Evolutionary conservation across 768 basidiomycete species (phyloP).

Genomic region (Amanita exitialis): DNA sequence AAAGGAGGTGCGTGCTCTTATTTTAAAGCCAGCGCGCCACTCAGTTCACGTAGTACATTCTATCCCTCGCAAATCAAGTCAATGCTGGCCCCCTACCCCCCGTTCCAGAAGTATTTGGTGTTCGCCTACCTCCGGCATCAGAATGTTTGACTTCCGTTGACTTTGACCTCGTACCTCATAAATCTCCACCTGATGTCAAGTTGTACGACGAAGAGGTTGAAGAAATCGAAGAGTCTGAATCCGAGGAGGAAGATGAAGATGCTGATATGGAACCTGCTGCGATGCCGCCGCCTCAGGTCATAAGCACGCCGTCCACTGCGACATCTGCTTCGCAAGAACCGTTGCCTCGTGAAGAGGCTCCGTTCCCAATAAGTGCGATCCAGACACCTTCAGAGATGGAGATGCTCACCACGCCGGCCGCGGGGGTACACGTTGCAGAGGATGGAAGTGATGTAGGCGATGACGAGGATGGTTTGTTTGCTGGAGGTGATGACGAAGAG

Average conservation of each 20-base stretch:
- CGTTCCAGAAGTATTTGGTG: slow-evolving; percentile 84
- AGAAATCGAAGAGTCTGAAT: slow-evolving; percentile 70
- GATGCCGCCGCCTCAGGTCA: slow-evolving; percentile 24
- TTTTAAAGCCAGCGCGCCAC: background rate
- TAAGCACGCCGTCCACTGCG: slow-evolving; percentile 15
- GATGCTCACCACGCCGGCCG: slow-evolving; percentile 41
- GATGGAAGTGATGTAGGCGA: slow-evolving; percentile 66
- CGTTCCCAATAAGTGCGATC: slow-evolving; percentile 50
- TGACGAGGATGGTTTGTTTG: slow-evolving; percentile 72
- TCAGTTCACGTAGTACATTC: slow-evolving; percentile 43
- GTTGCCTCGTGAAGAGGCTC: slow-evolving; percentile 33
- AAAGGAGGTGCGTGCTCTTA: slow-evolving; percentile 55
- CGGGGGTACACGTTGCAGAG: slow-evolving; percentile 28
- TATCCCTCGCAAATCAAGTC: slow-evolving; percentile 75
- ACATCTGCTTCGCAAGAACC: slow-evolving; percentile 25
- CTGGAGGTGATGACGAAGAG: slow-evolving; percentile 63
- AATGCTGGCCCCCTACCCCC: slow-evolving; percentile 73
- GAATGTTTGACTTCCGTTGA: slow-evolving; percentile 74
- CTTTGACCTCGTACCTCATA: slow-evolving; percentile 81
- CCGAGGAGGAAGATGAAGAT: slow-evolving; percentile 50
- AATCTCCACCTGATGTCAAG: slow-evolving; percentile 68
- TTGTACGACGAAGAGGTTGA: slow-evolving; percentile 77
- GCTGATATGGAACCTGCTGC: slow-evolving; percentile 64
- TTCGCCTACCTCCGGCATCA: slow-evolving; percentile 60
- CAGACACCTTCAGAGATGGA: slow-evolving; percentile 63